These are phyloP conservation scores for Ganoderma sinense DNA, from an alignment of 1,284 basidiomycete genomes.

Conservation along the genomic window DNA sequence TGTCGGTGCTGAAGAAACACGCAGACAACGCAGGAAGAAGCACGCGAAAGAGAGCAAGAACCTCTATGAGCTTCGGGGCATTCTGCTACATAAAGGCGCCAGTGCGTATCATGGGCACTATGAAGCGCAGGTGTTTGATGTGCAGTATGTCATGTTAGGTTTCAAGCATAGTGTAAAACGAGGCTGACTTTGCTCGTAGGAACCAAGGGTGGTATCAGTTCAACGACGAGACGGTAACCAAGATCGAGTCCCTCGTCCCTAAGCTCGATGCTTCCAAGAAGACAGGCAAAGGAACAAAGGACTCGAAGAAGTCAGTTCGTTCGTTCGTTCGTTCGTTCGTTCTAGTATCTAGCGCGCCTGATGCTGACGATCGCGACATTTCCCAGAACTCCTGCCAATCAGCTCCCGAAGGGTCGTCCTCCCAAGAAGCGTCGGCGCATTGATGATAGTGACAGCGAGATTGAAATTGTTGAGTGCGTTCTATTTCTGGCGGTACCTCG, in stretches of 20 bases:
- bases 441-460: constrained; percentile 70
- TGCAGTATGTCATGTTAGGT: constrained; percentile 60
- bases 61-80: constrained; percentile 82
- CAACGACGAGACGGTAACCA: constrained; percentile 83
- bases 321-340: neutral
- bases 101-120: constrained; percentile 95
- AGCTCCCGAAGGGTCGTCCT: constrained; percentile 34
- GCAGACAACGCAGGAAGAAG: constrained; percentile 28
- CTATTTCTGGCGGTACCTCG: neutral
- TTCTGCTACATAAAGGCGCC: constrained; percentile 84
- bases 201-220: constrained; percentile 86
- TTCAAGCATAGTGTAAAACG: neutral
- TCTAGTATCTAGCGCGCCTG: neutral
- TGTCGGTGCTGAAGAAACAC: constrained; percentile 42
- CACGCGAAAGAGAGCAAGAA: constrained; percentile 34
- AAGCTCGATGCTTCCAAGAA: constrained; percentile 35
- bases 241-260: constrained; percentile 62
- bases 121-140: constrained; percentile 87
- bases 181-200: constrained; percentile 45
- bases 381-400: constrained; percentile 32
- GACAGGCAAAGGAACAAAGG: constrained; percentile 20
- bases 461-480: constrained; percentile 43
- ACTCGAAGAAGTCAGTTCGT: constrained; percentile 25
- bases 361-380: constrained; percentile 8
- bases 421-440: constrained; percentile 55